Conservation (phyloP, 805 yeast species). For the Isabelozyma rhagii region DNA sequence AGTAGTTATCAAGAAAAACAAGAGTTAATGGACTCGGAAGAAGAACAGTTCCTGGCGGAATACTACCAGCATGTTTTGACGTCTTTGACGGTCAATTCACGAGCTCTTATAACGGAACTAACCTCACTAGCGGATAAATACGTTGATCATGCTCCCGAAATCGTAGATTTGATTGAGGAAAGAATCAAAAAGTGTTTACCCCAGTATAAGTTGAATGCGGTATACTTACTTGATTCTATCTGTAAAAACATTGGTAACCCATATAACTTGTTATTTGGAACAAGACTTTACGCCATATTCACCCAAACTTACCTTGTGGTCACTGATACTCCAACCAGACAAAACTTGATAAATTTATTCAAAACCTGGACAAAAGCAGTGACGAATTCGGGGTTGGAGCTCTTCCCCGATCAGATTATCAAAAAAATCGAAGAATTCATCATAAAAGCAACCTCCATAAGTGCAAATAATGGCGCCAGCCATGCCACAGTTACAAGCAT, state of each 20-base stretch:
- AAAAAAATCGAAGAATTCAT: conserved; percentile 35
- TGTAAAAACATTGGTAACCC: conserved; percentile 44
- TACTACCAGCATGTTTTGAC: conserved; percentile 28
- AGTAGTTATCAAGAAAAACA: neutral
- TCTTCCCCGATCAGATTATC: conserved; percentile 29
- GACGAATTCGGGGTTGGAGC: conserved; percentile 30
- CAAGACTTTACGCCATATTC: conserved; percentile 30
- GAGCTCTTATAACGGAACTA: conserved; percentile 37
- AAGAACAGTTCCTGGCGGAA: conserved; percentile 10
- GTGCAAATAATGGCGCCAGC: conserved; percentile 3
- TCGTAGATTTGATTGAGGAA: conserved; percentile 31
- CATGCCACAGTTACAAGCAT: neutral
- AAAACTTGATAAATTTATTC: conserved; percentile 36
- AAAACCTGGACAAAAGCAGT: conserved; percentile 37
- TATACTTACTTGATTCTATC: conserved; percentile 41
- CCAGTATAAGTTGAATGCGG: conserved; percentile 31
- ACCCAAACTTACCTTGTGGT: conserved; percentile 38
- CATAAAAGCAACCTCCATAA: conserved; percentile 32
- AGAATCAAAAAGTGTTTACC: conserved; percentile 37
- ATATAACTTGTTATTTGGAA: conserved; percentile 35
- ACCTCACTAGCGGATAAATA: conserved; percentile 35
- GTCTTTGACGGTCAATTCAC: conserved; percentile 34
- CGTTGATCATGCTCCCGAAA: conserved; percentile 28
- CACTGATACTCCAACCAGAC: conserved; percentile 38
- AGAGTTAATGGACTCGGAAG: conserved; percentile 2